A percentile compares a stretch with the other conserved stretches of the same genome.
Evolutionary conservation across 1,139 yeast species (phyloP).

Genomic region (Saccharomyces hybrid): DNA sequence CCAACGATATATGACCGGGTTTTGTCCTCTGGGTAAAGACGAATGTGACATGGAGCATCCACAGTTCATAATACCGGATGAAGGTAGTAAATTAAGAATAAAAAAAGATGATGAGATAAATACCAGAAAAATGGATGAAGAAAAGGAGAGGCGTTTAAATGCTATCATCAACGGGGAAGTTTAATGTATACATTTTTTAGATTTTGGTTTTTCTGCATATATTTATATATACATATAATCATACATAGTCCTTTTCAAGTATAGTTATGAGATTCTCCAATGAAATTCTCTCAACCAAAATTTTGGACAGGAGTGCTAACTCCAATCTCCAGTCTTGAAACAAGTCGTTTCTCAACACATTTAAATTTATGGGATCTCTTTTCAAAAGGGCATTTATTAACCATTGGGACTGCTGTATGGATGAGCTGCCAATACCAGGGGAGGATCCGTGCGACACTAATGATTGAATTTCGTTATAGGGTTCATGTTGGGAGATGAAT

Average conservation of each 20-base stretch:
- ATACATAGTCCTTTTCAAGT: slow-evolving; percentile 4
- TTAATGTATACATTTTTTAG: neutral
- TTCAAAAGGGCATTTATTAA: slow-evolving; percentile 16
- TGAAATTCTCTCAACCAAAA: slow-evolving; percentile 10
- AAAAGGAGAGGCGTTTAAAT: slow-evolving; percentile 30
- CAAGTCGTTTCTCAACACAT: slow-evolving; percentile 51
- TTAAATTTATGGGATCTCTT: slow-evolving; percentile 15
- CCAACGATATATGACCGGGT: slow-evolving; percentile 80
- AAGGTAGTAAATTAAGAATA: slow-evolving; percentile 23
- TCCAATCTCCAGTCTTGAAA: slow-evolving; percentile 37
- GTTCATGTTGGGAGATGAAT: slow-evolving; percentile 16
- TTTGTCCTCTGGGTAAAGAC: slow-evolving; percentile 56
- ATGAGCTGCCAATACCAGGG: slow-evolving; percentile 4
- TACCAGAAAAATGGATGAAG: slow-evolving; percentile 31
- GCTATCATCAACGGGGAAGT: slow-evolving; percentile 32
- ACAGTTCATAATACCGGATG: slow-evolving; percentile 17
- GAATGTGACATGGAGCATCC: slow-evolving; percentile 29
- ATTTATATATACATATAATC: neutral
- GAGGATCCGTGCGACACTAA: neutral
- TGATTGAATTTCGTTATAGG: slow-evolving; percentile 12
- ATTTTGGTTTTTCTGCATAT: neutral
- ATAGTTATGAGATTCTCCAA: slow-evolving; percentile 8
- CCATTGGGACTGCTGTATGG: slow-evolving; percentile 19
- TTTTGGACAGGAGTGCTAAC: slow-evolving; percentile 8
- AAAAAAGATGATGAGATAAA: slow-evolving; percentile 30